Conservation (phyloP, 371 early-diverging fungal genomes). For the Homolaphlyctis polyrhiza region DNA sequence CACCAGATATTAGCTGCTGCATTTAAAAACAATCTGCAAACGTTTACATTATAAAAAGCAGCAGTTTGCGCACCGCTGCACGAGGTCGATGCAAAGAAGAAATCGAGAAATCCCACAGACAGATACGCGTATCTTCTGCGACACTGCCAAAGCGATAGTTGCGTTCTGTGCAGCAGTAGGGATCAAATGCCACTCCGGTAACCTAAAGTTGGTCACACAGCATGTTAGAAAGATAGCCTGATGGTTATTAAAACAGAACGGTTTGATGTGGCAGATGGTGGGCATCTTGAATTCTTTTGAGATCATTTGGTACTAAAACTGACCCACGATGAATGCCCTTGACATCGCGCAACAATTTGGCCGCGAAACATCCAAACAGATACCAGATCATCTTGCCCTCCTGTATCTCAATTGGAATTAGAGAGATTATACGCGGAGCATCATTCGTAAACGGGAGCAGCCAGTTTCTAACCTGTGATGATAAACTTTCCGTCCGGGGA, state of each 20-base stretch:
- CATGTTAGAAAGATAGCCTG: not conserved
- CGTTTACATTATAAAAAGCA: not conserved
- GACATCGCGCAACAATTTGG: constrained; percentile 78
- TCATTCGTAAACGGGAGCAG: too few species aligned
- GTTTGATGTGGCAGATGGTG: too few species aligned
- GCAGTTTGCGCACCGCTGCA: not conserved
- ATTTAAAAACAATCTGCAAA: not conserved
- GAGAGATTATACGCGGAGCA: too few species aligned
- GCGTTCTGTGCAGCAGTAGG: constrained; percentile 74
- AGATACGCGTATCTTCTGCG: constrained; percentile 80
- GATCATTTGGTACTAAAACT: not conserved
- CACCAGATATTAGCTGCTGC: not conserved
- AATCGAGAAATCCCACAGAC: constrained; percentile 91
- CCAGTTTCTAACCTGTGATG: too few species aligned
- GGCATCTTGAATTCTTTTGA: too few species aligned
- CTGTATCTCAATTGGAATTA: too few species aligned
- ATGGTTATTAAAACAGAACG: not conserved
- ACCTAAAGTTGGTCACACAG: constrained; percentile 35
- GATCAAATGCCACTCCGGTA: constrained; percentile 84
- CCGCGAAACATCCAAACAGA: constrained; percentile 83
- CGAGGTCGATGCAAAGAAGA: constrained; percentile 56
- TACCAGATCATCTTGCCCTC: constrained; percentile 95
- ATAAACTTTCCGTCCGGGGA: constrained; percentile 89
- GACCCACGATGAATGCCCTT: constrained; percentile 93
- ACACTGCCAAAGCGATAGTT: constrained; percentile 87